Evolutionary conservation across 768 basidiomycete genomes (phyloP).

Genomic region (Trametopsis cervina): DNA sequence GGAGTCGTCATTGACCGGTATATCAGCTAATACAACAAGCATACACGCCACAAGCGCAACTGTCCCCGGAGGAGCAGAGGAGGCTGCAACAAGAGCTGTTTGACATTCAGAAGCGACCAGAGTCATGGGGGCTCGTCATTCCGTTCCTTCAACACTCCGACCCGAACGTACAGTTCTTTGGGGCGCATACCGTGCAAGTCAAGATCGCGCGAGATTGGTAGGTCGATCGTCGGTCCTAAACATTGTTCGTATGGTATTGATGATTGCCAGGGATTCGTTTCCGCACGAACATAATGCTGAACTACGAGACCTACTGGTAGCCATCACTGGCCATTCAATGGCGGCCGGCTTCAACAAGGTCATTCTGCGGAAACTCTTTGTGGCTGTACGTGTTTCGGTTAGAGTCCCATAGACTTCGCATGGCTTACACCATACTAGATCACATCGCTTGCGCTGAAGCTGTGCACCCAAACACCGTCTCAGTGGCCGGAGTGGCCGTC

Average conservation of each 20-base stretch:
- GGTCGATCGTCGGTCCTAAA: constrained; percentile 15
- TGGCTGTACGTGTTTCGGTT: constrained; percentile 51
- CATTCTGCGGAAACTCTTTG: constrained; percentile 82
- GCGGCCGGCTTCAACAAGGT: constrained; percentile 53
- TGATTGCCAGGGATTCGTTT: constrained; percentile 59
- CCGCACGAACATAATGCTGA: constrained; percentile 10
- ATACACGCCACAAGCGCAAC: constrained; percentile 43
- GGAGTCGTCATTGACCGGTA: background rate
- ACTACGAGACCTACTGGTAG: constrained; percentile 62
- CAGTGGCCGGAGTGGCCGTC: constrained; percentile 76
- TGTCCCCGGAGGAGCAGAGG: constrained; percentile 53
- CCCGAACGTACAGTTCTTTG: constrained; percentile 88
- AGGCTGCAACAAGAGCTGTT: constrained; percentile 66
- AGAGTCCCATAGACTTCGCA: background rate
- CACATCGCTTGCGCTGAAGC: constrained; percentile 64
- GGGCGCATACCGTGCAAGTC: constrained; percentile 88
- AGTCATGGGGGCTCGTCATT: constrained; percentile 80
- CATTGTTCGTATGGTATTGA: background rate
- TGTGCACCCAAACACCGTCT: constrained; percentile 50
- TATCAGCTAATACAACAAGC: constrained; percentile 62
- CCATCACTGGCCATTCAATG: constrained; percentile 62
- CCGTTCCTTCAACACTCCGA: constrained; percentile 68
- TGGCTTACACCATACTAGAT: constrained; percentile 32
- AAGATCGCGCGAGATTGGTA: constrained; percentile 94
- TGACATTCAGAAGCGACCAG: constrained; percentile 66